These are phyloP conservation scores for Euphorbia lathyris DNA, from an alignment of 345 rosid species.

Conservation along the genomic window DNA sequence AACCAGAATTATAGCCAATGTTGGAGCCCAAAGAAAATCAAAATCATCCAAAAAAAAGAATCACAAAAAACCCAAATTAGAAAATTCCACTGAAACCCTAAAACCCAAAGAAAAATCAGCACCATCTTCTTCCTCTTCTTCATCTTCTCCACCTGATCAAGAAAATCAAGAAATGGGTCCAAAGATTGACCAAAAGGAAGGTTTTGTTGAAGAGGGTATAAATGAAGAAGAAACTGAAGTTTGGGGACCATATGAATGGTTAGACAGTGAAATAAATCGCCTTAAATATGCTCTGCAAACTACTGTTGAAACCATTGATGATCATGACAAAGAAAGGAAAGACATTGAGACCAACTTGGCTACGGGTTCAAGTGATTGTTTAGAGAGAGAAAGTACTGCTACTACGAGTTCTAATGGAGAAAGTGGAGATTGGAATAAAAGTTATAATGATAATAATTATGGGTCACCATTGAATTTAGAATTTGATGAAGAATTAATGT, in stretches of 20 bases:
- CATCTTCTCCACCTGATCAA: neutral
- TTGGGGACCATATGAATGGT: slow-evolving; percentile 68
- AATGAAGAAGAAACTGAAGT: slow-evolving; percentile 17
- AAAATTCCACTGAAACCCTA: slow-evolving; percentile 6
- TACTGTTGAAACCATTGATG: neutral
- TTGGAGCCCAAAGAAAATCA: slow-evolving; percentile 18
- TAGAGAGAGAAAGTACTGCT: no score
- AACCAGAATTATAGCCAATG: slow-evolving; percentile 4
- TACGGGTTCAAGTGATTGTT: slow-evolving; percentile 1
- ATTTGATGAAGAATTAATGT: slow-evolving; percentile 29
- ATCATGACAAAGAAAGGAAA: slow-evolving; percentile 15
- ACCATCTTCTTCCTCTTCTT: neutral
- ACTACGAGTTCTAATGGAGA: slow-evolving; percentile 33
- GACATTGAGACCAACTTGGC: slow-evolving; percentile 14
- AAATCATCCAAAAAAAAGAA: slow-evolving; percentile 39
- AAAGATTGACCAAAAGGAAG: neutral
- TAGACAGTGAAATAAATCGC: slow-evolving; percentile 60
- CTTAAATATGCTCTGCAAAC: slow-evolving; percentile 31
- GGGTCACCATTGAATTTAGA: slow-evolving; percentile 23
- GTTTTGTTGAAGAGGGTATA: no score
- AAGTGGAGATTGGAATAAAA: slow-evolving; percentile 21
- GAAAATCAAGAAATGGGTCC: neutral
- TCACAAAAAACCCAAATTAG: slow-evolving; percentile 18
- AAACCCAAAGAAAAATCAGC: neutral
- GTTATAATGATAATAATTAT: slow-evolving; percentile 8